Percentiles rank a stretch among this genome's conserved stretches.
Evolutionary conservation across 2,329 filamentous ascomycete species (phyloP).

Genomic region (Ceratocystiopsis minuta): DNA sequence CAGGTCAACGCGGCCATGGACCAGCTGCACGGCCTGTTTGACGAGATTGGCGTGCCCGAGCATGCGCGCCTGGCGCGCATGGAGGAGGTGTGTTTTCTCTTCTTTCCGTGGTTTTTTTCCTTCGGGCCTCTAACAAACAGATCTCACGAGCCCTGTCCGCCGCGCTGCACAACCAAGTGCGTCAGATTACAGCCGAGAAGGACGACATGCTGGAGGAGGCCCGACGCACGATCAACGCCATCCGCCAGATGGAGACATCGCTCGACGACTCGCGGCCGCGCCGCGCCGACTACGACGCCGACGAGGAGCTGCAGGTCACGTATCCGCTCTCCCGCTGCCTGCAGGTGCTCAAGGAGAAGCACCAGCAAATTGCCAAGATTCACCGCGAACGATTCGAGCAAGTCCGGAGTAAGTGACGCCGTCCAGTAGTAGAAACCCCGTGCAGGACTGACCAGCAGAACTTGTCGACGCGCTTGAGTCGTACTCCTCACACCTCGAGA

Average conservation of each 20-base stretch:
- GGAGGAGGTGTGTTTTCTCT: conserved; percentile 47
- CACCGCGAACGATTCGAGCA: conserved; percentile 90
- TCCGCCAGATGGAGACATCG: conserved; percentile 85
- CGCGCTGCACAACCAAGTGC: conserved; percentile 78
- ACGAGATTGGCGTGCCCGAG: conserved; percentile 87
- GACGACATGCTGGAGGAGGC: conserved; percentile 81
- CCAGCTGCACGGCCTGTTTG: conserved; percentile 86
- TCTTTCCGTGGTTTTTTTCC: not conserved
- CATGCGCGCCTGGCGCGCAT: conserved; percentile 87
- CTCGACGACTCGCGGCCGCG: conserved; percentile 57
- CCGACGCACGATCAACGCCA: conserved; percentile 63
- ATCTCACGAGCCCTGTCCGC: conserved; percentile 85
- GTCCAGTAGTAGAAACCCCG: not conserved
- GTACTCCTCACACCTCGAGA: conserved; percentile 88
- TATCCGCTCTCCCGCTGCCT: conserved; percentile 72
- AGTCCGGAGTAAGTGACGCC: conserved; percentile 56
- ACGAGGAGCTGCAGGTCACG: conserved; percentile 55
- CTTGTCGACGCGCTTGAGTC: conserved; percentile 86
- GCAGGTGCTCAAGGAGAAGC: conserved; percentile 67
- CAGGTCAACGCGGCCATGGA: conserved; percentile 89
- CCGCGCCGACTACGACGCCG: conserved; percentile 36
- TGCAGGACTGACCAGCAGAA: conserved; percentile 33
- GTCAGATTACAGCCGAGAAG: conserved; percentile 72
- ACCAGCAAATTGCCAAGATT: conserved; percentile 57
- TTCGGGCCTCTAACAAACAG: conserved; percentile 24